Evolutionary conservation across 2,329 filamentous ascomycete genomes (phyloP).

Genomic region (Botrytis pseudocinerea): DNA sequence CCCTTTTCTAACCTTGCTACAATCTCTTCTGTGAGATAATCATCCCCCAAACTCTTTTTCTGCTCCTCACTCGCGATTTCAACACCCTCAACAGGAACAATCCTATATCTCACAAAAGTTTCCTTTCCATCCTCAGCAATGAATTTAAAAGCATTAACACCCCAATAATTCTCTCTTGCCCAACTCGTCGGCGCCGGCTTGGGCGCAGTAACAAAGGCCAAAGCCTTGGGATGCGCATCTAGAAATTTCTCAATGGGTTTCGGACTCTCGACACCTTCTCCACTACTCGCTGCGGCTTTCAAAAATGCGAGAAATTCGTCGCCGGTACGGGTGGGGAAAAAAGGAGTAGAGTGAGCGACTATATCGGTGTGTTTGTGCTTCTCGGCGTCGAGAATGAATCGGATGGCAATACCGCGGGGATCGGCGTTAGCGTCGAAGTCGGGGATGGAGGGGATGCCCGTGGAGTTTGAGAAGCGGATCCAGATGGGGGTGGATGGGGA

Average conservation of each 20-base stretch:
- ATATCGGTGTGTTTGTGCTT: conserved; percentile 55
- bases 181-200: conserved; percentile 54
- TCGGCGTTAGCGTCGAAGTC: conserved; percentile 51
- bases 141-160: conserved; percentile 53
- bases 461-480: conserved; percentile 53
- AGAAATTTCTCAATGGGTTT: conserved; percentile 46
- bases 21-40: conserved; percentile 54
- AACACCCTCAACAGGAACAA: conserved; percentile 49
- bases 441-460: conserved; percentile 52
- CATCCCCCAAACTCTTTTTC: conserved; percentile 42
- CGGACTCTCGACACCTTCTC: conserved; percentile 11
- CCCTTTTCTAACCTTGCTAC: conserved; percentile 41
- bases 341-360: conserved; percentile 52
- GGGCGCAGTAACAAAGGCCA: conserved; percentile 49
- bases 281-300: conserved; percentile 42
- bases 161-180: conserved; percentile 50
- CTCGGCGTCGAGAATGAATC: conserved; percentile 48
- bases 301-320: conserved; percentile 54
- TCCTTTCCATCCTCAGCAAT: conserved; percentile 44
- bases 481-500: conserved; percentile 46
- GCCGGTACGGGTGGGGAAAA: conserved; percentile 54
- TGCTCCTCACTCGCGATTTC: conserved; percentile 44
- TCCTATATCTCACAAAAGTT: conserved; percentile 51
- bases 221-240: conserved; percentile 48
- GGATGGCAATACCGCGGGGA: conserved; percentile 51